Percentiles rank a stretch among this genome's conserved stretches.
Conservation (phyloP, 139 green algal species). For the Coccomyxa sp. region DNA sequence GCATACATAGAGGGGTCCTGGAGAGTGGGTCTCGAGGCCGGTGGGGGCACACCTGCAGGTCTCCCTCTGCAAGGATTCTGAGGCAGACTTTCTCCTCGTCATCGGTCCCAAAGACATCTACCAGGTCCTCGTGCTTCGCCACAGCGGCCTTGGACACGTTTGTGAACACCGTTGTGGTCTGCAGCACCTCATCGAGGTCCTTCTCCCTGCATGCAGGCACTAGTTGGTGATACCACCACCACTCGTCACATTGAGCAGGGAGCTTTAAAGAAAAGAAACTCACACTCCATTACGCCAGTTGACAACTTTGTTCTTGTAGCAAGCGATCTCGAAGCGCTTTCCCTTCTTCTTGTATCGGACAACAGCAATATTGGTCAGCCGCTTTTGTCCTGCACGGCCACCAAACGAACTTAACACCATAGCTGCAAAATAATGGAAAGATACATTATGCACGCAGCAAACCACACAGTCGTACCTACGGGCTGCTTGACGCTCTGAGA, state of each 20-base stretch:
- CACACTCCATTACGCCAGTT: conserved; percentile 87
- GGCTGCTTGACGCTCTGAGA: conserved; percentile 12
- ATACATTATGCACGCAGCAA: neutral
- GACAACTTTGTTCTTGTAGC: conserved; percentile 98
- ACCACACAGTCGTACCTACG: neutral
- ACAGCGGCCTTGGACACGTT: conserved; percentile 96
- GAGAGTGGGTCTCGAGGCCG: too few relatives aligned
- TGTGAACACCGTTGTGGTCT: conserved; percentile 88
- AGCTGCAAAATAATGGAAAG: too few relatives aligned
- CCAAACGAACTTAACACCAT: neutral
- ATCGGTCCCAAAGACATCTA: conserved; percentile 85
- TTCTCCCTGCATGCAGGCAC: conserved; percentile 73
- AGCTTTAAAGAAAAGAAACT: conserved; percentile 24
- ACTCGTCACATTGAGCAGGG: too few relatives aligned
- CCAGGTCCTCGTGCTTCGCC: conserved; percentile 86
- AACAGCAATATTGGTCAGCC: conserved; percentile 97
- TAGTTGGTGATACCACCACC: neutral
- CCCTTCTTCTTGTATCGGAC: conserved; percentile 90
- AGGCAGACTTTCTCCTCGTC: conserved; percentile 80
- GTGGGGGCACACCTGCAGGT: conserved; percentile 73
- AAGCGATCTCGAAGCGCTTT: conserved; percentile 95
- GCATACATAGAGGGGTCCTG: too few relatives aligned
- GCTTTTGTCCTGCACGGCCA: conserved; percentile 84
- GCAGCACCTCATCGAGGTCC: conserved; percentile 97
- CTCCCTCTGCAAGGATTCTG: conserved; percentile 86